Percentiles rank a stretch among this genome's conserved stretches.
These are phyloP conservation scores for Zasmidium cellare DNA, from an alignment of 2,329 filamentous ascomycete genomes.

Conservation along the genomic window DNA sequence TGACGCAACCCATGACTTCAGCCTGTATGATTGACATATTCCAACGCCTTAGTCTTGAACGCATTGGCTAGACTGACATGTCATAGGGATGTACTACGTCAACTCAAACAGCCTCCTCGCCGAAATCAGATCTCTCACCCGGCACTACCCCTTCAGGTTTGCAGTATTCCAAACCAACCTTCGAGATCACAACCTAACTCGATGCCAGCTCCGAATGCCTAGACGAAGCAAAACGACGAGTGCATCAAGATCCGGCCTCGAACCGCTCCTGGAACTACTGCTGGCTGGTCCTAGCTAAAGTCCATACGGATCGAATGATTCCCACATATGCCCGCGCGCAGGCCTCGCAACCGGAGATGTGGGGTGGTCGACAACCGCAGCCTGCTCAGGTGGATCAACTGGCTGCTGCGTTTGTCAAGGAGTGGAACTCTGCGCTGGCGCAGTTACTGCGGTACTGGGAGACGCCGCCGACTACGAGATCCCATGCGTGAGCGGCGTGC, in stretches of 20 bases:
- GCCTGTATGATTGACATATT: slow-evolving; percentile 51
- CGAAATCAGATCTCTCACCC: slow-evolving; percentile 68
- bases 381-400: slow-evolving; percentile 60
- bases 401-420: slow-evolving; percentile 61
- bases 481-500: no score
- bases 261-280: slow-evolving; percentile 75
- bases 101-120: slow-evolving; percentile 67
- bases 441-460: slow-evolving; percentile 71
- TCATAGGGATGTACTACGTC: slow-evolving; percentile 63
- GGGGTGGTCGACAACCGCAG: slow-evolving; percentile 61
- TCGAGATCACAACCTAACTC: background rate
- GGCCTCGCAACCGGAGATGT: slow-evolving; percentile 66
- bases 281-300: slow-evolving; percentile 69
- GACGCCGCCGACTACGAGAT: slow-evolving; percentile 41
- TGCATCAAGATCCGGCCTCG: slow-evolving; percentile 63
- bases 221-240: slow-evolving; percentile 64
- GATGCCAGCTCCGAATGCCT: slow-evolving; percentile 58
- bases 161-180: background rate
- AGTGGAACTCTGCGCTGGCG: slow-evolving; percentile 66
- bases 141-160: slow-evolving; percentile 61
- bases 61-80: background rate
- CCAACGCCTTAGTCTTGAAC: background rate
- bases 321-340: slow-evolving; percentile 61
- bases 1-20: slow-evolving; percentile 66
- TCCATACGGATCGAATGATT: slow-evolving; percentile 63